Conservation (phyloP, 2,329 filamentous ascomycete species). For the Fusarium euwallaceae region DNA sequence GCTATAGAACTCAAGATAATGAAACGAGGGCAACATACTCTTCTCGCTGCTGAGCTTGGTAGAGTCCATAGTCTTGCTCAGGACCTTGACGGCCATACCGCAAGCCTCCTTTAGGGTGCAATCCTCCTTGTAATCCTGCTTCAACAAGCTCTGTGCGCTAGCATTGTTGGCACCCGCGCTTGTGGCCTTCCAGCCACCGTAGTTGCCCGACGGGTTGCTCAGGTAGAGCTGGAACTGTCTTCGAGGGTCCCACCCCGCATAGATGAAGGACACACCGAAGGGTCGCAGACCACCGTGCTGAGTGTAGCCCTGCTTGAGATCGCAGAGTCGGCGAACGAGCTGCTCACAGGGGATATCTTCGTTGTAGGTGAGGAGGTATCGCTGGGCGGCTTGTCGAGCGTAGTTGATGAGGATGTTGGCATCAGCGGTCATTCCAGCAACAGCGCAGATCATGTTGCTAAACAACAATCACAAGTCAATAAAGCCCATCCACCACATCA, state of each 20-base stretch:
- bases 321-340: conserved; percentile 94
- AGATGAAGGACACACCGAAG: conserved; percentile 99
- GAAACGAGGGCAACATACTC: conserved; percentile 70
- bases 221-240: conserved; percentile 99
- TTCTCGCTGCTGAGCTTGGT: conserved; percentile 99
- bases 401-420: conserved; percentile 99
- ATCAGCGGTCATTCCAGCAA: conserved; percentile 98
- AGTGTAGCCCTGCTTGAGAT: conserved; percentile 99
- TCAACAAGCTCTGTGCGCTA: conserved; percentile 94
- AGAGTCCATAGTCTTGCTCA: conserved; percentile 99
- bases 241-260: conserved; percentile 96
- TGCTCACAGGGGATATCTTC: conserved; percentile 99
- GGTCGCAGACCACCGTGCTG: conserved; percentile 98
- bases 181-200: conserved; percentile 99
- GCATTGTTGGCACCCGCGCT: conserved; percentile 98
- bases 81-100: conserved; percentile 95
- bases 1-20: not conserved
- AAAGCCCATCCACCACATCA: not conserved
- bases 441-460: conserved; percentile 99
- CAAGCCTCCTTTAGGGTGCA: conserved; percentile 97
- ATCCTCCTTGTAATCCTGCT: conserved; percentile 99
- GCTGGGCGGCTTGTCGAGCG: conserved; percentile 95
- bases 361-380: conserved; percentile 98
- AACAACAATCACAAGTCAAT: conserved; percentile 19
- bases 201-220: conserved; percentile 98